Evolutionary conservation across 768 basidiomycete genomes (phyloP).

Genomic region (Mycena galericulata): DNA sequence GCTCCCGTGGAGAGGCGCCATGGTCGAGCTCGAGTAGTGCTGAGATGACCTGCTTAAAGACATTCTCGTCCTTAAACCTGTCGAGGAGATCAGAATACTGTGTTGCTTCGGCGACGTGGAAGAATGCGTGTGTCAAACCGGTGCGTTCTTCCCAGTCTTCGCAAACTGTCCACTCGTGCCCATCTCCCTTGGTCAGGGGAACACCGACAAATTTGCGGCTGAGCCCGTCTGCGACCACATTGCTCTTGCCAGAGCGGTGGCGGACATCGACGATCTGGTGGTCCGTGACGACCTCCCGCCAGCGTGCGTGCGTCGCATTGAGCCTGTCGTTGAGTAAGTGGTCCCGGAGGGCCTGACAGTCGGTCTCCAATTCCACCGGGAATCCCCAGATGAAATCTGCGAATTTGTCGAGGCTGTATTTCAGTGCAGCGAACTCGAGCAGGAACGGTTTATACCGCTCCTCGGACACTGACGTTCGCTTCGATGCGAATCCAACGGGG

Average conservation of each 20-base stretch:
- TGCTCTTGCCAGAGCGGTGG: constrained; percentile 38
- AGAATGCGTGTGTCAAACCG: constrained; percentile 25
- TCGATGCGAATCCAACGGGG: constrained; percentile 40
- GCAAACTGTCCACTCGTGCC: constrained; percentile 37
- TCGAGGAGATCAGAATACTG: constrained; percentile 22
- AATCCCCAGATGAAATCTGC: constrained; percentile 37
- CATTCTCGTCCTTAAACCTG: constrained; percentile 28
- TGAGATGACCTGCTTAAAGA: constrained; percentile 33
- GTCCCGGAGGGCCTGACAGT: constrained; percentile 37
- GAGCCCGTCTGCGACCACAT: constrained; percentile 38
- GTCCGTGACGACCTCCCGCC: constrained; percentile 32
- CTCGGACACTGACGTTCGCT: constrained; percentile 32
- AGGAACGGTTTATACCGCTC: constrained; percentile 46
- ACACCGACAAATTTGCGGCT: constrained; percentile 32
- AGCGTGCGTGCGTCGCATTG: constrained; percentile 41
- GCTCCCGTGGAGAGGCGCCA: constrained; percentile 12
- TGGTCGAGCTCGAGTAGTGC: constrained; percentile 28
- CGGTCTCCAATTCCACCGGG: constrained; percentile 34
- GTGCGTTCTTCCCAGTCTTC: constrained; percentile 35
- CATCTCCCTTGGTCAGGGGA: constrained; percentile 15
- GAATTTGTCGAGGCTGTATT: constrained; percentile 38
- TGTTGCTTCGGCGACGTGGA: constrained; percentile 2
- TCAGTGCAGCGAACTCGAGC: constrained; percentile 45
- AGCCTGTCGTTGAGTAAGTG: constrained; percentile 40
- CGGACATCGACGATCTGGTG: constrained; percentile 37